phyloP scores from a whole-genome alignment of 1,139 yeast genomes.

The Nakaseomyces glabratus region DNA sequence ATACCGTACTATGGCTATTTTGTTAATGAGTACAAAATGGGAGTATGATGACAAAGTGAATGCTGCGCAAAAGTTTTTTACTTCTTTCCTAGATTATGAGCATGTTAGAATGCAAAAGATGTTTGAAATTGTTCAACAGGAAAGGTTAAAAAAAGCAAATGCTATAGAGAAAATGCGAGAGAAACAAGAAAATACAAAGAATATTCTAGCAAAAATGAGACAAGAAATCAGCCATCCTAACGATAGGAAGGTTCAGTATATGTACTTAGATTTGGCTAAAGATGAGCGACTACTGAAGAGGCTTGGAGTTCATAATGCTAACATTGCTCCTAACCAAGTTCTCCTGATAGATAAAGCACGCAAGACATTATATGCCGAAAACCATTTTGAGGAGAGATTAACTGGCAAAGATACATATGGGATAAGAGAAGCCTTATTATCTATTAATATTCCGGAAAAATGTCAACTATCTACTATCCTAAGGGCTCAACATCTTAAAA shows the following conservation, averaged over 20 bases:
- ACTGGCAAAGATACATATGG: slow-evolving; percentile 12
- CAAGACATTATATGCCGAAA: slow-evolving; percentile 31
- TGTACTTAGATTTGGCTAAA: slow-evolving; percentile 45
- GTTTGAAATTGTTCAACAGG: slow-evolving; percentile 34
- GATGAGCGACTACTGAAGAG: slow-evolving; percentile 31
- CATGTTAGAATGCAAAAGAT: slow-evolving; percentile 38
- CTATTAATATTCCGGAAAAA: slow-evolving; percentile 18
- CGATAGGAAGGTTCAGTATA: slow-evolving; percentile 39
- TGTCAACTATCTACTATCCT: too few species aligned
- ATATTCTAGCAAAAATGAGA: slow-evolving; percentile 41
- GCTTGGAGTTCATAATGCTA: slow-evolving; percentile 36
- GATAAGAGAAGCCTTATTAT: slow-evolving; percentile 17
- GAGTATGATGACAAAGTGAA: slow-evolving; percentile 21
- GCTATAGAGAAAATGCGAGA: slow-evolving; percentile 39
- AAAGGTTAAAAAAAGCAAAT: slow-evolving; percentile 38
- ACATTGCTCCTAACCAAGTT: slow-evolving; percentile 17
- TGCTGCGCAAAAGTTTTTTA: slow-evolving; percentile 37
- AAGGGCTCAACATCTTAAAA: too few species aligned
- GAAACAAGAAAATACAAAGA: slow-evolving; percentile 35
- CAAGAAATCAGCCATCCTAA: slow-evolving; percentile 40
- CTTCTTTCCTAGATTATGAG: slow-evolving; percentile 48
- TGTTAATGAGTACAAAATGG: slow-evolving; percentile 42
- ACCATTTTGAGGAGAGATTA: slow-evolving; percentile 29
- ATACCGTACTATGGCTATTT: slow-evolving; percentile 44
- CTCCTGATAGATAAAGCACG: slow-evolving; percentile 34